Evolutionary conservation across 1,284 basidiomycete genomes (phyloP).

Genomic region (Apiotrichum veenhuisii): DNA sequence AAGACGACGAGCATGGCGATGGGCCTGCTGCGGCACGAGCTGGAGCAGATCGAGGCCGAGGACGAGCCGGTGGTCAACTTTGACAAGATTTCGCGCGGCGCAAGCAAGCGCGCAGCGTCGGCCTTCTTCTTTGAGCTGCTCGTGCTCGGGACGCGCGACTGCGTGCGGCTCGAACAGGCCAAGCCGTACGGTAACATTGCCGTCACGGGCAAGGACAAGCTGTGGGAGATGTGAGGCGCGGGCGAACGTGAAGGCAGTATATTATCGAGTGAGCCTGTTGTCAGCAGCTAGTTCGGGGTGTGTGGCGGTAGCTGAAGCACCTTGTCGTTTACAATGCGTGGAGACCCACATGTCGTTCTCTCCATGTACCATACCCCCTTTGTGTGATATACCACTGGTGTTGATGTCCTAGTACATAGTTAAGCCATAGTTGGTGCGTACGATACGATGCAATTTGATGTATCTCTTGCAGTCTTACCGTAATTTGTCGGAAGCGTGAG

Average conservation of each 20-base stretch:
- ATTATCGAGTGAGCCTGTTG: no score
- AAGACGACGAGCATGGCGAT: constrained; percentile 89
- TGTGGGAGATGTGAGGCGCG: constrained; percentile 48
- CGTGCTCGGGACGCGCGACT: constrained; percentile 87
- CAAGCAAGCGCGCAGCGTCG: constrained; percentile 82
- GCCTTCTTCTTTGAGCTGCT: constrained; percentile 98
- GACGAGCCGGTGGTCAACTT: constrained; percentile 61
- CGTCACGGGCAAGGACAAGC: constrained; percentile 71
- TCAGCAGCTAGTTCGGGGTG: no score
- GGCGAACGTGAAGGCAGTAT: neutral
- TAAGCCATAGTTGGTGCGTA: no score
- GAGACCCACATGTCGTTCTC: neutral
- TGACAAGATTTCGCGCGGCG: constrained; percentile 54
- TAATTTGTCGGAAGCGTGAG: no score
- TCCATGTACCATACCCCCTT: no score
- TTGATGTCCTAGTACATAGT: neutral
- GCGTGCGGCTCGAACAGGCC: constrained; percentile 71
- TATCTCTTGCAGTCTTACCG: no score
- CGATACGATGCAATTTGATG: no score
- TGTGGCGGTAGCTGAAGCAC: no score
- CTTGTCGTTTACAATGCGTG: no score
- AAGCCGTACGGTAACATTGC: constrained; percentile 80
- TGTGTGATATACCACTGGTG: constrained; percentile 10
- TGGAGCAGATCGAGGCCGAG: constrained; percentile 53
- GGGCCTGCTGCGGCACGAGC: constrained; percentile 70